These are phyloP conservation scores for Wickerhamiella kazuoi DNA, from an alignment of 805 yeast genomes.

Conservation along the genomic window DNA sequence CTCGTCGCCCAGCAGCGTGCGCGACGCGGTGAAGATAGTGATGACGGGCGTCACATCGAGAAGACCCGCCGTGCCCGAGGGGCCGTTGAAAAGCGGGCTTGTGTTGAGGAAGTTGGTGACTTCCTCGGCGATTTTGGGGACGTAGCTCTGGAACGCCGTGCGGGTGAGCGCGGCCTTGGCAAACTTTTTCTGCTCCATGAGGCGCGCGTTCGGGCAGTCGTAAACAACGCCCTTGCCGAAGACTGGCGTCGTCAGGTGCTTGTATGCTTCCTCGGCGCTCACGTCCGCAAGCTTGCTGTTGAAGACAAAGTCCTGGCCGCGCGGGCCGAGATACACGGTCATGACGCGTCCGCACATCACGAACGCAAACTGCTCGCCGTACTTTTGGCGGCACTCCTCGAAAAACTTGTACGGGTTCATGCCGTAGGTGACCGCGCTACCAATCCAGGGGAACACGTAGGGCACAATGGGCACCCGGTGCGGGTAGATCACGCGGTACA, in stretches of 20 bases:
- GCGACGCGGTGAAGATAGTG: slow-evolving; percentile 90
- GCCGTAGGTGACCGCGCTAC: slow-evolving; percentile 78
- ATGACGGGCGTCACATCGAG: slow-evolving; percentile 82
- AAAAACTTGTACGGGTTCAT: slow-evolving; percentile 88
- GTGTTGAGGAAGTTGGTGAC: slow-evolving; percentile 42
- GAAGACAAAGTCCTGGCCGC: slow-evolving; percentile 91
- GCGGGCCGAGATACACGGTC: slow-evolving; percentile 94
- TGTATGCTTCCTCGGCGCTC: slow-evolving; percentile 90
- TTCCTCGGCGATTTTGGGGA: slow-evolving; percentile 76
- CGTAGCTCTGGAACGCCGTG: slow-evolving; percentile 69
- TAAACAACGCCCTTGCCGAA: slow-evolving; percentile 95
- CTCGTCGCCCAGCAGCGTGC: slow-evolving; percentile 81
- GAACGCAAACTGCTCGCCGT: slow-evolving; percentile 90
- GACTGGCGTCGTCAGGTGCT: slow-evolving; percentile 96
- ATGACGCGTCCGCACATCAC: slow-evolving; percentile 74
- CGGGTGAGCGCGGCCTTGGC: slow-evolving; percentile 77
- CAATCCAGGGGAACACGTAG: slow-evolving; percentile 91
- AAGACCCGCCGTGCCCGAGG: slow-evolving; percentile 26
- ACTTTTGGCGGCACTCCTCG: slow-evolving; percentile 52
- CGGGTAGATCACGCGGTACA: slow-evolving; percentile 18
- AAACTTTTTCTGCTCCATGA: slow-evolving; percentile 97
- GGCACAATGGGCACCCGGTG: slow-evolving; percentile 84
- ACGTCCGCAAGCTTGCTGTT: slow-evolving; percentile 81
- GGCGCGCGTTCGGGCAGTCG: slow-evolving; percentile 82
- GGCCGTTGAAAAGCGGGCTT: slow-evolving; percentile 18